Conservation (phyloP, 768 basidiomycete genomes). For the Tulasnella calospora region DNA sequence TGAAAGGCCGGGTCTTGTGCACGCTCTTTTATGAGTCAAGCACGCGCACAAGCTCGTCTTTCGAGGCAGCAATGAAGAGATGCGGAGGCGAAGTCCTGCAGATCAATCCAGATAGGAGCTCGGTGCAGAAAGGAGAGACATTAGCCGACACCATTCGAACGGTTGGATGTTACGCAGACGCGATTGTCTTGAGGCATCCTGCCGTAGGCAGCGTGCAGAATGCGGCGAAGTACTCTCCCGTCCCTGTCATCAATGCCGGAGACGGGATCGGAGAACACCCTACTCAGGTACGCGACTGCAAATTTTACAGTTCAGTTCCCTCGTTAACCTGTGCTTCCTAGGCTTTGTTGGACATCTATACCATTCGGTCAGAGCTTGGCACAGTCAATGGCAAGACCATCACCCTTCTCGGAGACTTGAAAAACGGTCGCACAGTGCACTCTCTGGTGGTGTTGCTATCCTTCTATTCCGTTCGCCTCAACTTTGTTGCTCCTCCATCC, state of each 20-base stretch:
- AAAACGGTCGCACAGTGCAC: constrained; percentile 97
- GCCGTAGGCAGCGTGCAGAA: constrained; percentile 88
- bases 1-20: constrained; percentile 86
- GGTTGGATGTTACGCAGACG: constrained; percentile 91
- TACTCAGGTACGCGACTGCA: constrained; percentile 58
- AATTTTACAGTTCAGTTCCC: constrained; percentile 18
- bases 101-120: constrained; percentile 73
- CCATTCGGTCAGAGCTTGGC: constrained; percentile 94
- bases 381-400: constrained; percentile 95
- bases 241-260: constrained; percentile 94
- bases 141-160: constrained; percentile 91
- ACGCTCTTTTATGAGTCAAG: constrained; percentile 96
- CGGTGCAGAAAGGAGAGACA: constrained; percentile 89
- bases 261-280: constrained; percentile 98
- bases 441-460: constrained; percentile 88
- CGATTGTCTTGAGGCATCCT: constrained; percentile 90
- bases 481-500: constrained; percentile 86
- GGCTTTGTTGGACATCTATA: constrained; percentile 85
- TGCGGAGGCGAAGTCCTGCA: constrained; percentile 94
- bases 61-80: constrained; percentile 98
- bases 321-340: constrained; percentile 34
- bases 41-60: constrained; percentile 90
- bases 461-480: constrained; percentile 87
- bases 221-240: constrained; percentile 93
- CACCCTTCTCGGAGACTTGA: constrained; percentile 89